Conservation (phyloP, 1,284 basidiomycete genomes). For the Coriolopsis trogii region DNA sequence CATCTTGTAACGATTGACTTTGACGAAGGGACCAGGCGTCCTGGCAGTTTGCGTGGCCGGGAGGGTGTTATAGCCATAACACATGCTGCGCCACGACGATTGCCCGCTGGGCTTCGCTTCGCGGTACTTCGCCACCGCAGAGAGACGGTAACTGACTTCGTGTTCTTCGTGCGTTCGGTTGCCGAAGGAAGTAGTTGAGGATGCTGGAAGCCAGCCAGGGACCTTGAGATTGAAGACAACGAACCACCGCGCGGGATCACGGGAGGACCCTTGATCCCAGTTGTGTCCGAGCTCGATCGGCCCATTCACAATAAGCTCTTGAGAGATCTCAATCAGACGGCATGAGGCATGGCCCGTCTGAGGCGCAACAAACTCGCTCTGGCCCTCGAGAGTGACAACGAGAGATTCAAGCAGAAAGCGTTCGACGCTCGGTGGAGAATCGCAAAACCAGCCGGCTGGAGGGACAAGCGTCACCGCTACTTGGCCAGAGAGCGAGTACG, state of each 20-base stretch:
- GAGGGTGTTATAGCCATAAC: slow-evolving; percentile 18
- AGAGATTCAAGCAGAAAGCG: slow-evolving; percentile 67
- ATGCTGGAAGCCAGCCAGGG: slow-evolving; percentile 78
- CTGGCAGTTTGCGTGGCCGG: slow-evolving; percentile 10
- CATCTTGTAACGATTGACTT: slow-evolving; percentile 29
- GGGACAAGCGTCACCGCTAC: slow-evolving; percentile 60
- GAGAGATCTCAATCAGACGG: slow-evolving; percentile 67
- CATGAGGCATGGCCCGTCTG: slow-evolving; percentile 61
- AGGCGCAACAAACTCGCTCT: slow-evolving; percentile 64
- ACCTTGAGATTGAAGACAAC: slow-evolving; percentile 71
- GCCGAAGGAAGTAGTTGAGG: slow-evolving; percentile 46
- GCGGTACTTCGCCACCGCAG: slow-evolving; percentile 63
- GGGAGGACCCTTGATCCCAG: slow-evolving; percentile 51
- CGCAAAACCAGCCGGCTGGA: slow-evolving; percentile 37
- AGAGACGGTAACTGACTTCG: slow-evolving; percentile 68
- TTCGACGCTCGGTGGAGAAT: slow-evolving; percentile 51
- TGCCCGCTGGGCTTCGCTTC: slow-evolving; percentile 43
- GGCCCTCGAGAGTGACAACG: slow-evolving; percentile 74
- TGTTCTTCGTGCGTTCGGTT: slow-evolving; percentile 40
- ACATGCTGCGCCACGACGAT: slow-evolving; percentile 45
- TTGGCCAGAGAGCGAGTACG: slow-evolving; percentile 79
- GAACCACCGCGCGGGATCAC: slow-evolving; percentile 64
- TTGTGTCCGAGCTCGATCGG: slow-evolving; percentile 66
- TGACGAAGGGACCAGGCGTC: slow-evolving; percentile 10
- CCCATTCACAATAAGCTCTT: slow-evolving; percentile 55